Conservation (phyloP, 2,329 filamentous ascomycete species). For the Xylaria sp. region DNA sequence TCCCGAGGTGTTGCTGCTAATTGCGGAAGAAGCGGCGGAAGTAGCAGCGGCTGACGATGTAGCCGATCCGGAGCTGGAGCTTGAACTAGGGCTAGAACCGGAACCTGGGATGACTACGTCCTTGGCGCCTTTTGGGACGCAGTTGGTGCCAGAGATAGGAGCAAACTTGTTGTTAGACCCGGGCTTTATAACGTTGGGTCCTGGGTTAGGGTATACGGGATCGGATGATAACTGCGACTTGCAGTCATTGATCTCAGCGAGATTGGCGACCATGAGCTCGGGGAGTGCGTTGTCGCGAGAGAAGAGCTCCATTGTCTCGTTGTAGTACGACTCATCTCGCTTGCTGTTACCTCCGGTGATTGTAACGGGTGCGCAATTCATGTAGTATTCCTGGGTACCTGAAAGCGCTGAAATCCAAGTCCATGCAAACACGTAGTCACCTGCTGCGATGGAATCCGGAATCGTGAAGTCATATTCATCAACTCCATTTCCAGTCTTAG, state of each 20-base stretch:
- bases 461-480: slow-evolving; percentile 68
- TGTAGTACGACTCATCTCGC: slow-evolving; percentile 34
- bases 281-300: slow-evolving; percentile 65
- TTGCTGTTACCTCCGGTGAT: slow-evolving; percentile 56
- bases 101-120: slow-evolving; percentile 40
- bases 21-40: slow-evolving; percentile 10
- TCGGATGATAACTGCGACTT: slow-evolving; percentile 62
- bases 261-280: slow-evolving; percentile 75
- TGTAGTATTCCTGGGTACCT: slow-evolving; percentile 74
- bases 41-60: slow-evolving; percentile 1
- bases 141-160: slow-evolving; percentile 43
- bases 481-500: slow-evolving; percentile 54
- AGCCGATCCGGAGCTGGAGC: neutral
- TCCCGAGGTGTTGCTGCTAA: slow-evolving; percentile 2
- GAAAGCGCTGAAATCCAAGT: slow-evolving; percentile 73
- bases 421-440: slow-evolving; percentile 76
- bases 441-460: slow-evolving; percentile 68
- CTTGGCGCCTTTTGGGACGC: slow-evolving; percentile 47
- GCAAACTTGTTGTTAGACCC: slow-evolving; percentile 50
- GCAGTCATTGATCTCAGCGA: slow-evolving; percentile 64
- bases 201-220: slow-evolving; percentile 72
- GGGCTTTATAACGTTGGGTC: slow-evolving; percentile 61
- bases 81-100: slow-evolving; percentile 26
- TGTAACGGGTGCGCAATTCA: slow-evolving; percentile 77
- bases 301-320: slow-evolving; percentile 50